Base-by-base conservation (phyloP, 1,139 yeast genomes). In the Magnusiomyces magnusii region DNA sequence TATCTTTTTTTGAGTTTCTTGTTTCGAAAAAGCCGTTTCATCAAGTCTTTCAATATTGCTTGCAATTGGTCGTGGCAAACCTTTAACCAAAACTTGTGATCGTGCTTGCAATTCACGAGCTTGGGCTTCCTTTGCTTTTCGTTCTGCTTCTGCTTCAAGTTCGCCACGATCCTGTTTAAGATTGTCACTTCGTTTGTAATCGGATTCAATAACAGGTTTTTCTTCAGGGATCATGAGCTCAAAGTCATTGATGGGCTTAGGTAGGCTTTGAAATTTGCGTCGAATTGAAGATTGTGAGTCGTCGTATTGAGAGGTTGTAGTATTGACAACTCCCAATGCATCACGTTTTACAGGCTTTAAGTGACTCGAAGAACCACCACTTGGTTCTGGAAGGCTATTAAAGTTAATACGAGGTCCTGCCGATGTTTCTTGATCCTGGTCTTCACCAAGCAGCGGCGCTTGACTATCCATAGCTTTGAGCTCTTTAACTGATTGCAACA, bases 221-320 rank as follows among this genome's bases (percentile, higher is more conserved):
- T 63, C 67, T 10, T 72, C 77, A 2, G 76, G 75, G 1, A 74
- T 68, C 3, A 74, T 72, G n/a, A 80, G 70, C 59, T 84, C 87
- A 66, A 80, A 83, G 60, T 83, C 85, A 64, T 84, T 83, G 62
- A 76, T 75, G 0, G 89, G 87, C 54, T 73, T 72, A 0, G 89
- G 87, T 13, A 84, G 69, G 0, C 66, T 62, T 2, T 73, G 70
- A 52, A 84, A 75, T 21, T 75, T 73, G 5, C 64, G 59, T 28
- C 69, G 65, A 19, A 74, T 51, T 5, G 56, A 58, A 2, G 58
- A 62, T 9, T 66, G 58, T 1, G 67, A 63, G 23, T 53, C 36
- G 55, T 21, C 58, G 49, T 2, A 69, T 61, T 17, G 61, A 60
- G 58, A 3, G 57, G 56, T 13, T 41, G 25, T 41, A 47, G 54